A percentile compares a stretch with the other conserved stretches of the same genome.
Evolutionary conservation across 257 asterid genomes (phyloP).

Genomic region (Plantago elongata): DNA sequence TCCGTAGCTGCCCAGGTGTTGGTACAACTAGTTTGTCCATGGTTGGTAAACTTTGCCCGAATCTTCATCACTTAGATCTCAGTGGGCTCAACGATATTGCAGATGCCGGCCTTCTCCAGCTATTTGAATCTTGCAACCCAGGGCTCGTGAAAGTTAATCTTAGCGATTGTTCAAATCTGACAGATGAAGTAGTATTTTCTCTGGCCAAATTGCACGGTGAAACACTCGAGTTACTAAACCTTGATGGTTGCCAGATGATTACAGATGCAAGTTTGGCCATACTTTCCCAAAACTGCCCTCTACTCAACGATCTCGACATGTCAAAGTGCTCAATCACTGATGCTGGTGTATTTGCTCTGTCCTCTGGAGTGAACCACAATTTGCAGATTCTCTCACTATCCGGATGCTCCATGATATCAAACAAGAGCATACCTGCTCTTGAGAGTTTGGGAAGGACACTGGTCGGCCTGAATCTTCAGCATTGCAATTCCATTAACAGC

Average conservation of each 20-base stretch:
- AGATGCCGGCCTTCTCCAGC: conserved; percentile 65
- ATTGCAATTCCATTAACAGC: conserved; percentile 60
- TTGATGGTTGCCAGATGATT: conserved; percentile 69
- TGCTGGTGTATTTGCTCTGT: conserved; percentile 54
- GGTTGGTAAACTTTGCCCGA: conserved; percentile 79
- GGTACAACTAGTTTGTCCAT: conserved; percentile 64
- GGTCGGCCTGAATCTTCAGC: conserved; percentile 67
- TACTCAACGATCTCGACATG: conserved; percentile 72
- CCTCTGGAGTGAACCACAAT: conserved; percentile 49
- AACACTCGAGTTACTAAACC: conserved; percentile 61
- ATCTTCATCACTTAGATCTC: conserved; percentile 69
- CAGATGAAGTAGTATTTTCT: conserved; percentile 45
- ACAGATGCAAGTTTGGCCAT: conserved; percentile 61
- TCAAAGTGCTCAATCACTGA: conserved; percentile 70
- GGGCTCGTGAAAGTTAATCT: conserved; percentile 72
- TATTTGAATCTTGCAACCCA: conserved; percentile 48
- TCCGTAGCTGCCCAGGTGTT: conserved; percentile 74
- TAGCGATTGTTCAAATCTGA: conserved; percentile 55
- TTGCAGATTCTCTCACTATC: conserved; percentile 72
- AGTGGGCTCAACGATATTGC: conserved; percentile 71
- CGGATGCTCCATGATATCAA: conserved; percentile 66
- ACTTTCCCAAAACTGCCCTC: conserved; percentile 49
- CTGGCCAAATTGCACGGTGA: conserved; percentile 55
- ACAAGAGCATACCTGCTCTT: conserved; percentile 55
- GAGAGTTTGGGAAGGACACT: conserved; percentile 54